A percentile compares a stretch with the other conserved stretches of the same genome.
phyloP scores from a whole-genome alignment of 139 green algal genomes.

The Coelastrella sp. region DNA sequence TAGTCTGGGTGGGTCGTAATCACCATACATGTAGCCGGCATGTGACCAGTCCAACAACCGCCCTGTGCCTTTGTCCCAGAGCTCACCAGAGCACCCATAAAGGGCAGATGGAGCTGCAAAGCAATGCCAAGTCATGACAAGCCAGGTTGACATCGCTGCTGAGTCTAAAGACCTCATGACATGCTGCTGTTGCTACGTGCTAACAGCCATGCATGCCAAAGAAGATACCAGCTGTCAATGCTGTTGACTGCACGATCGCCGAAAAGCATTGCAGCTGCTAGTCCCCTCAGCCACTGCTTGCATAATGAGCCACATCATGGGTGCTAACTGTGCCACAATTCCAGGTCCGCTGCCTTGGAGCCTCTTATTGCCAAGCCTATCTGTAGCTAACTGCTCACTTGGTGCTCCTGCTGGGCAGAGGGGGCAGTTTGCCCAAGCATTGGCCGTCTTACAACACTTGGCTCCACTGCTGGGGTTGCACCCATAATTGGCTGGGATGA shows the following conservation, averaged over 20 bases:
- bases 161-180: too few relatives aligned
- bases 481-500: slow-evolving; percentile 16
- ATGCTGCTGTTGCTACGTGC: too few relatives aligned
- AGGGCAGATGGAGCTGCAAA: slow-evolving; percentile 17
- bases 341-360: too few relatives aligned
- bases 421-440: slow-evolving; percentile 22
- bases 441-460: slow-evolving; percentile 21
- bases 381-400: slow-evolving; percentile 10
- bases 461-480: neutral
- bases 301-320: too few relatives aligned
- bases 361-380: too few relatives aligned
- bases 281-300: too few relatives aligned
- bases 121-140: neutral
- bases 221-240: too few relatives aligned
- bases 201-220: too few relatives aligned
- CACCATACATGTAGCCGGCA: slow-evolving; percentile 49
- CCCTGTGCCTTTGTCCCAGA: slow-evolving; percentile 4
- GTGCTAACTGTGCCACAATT: too few relatives aligned
- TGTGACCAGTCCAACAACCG: slow-evolving; percentile 36
- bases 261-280: too few relatives aligned
- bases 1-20: slow-evolving; percentile 2
- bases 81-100: slow-evolving; percentile 44
- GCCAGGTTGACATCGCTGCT: too few relatives aligned
- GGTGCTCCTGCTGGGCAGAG: slow-evolving; percentile 19
- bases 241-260: too few relatives aligned